Conservation (phyloP, 2,329 filamentous ascomycete genomes). For the Zymoseptoria tritici region DNA sequence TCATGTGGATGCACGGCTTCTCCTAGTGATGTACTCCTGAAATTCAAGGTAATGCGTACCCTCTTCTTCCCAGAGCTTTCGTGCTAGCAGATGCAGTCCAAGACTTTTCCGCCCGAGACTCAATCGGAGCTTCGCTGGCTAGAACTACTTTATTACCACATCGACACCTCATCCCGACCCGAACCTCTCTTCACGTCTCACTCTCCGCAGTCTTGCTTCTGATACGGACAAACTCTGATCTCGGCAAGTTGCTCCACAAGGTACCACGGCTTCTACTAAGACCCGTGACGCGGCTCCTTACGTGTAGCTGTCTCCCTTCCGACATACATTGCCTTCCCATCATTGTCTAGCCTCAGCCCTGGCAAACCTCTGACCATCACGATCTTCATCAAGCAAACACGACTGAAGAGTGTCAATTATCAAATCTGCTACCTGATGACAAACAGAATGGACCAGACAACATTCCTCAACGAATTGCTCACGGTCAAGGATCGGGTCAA, state of each 20-base stretch:
- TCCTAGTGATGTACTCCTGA: too few species aligned
- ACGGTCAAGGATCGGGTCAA: conserved; percentile 19
- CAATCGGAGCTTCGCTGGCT: too few species aligned
- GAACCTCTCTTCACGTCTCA: not conserved
- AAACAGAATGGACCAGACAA: conserved; percentile 19
- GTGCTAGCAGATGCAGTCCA: too few species aligned
- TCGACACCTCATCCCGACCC: not conserved
- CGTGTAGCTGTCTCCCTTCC: not conserved
- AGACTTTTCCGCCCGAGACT: too few species aligned
- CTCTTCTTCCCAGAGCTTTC: too few species aligned
- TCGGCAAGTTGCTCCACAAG: not conserved
- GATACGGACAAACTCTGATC: too few species aligned
- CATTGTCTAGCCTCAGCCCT: not conserved
- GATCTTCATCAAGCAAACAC: not conserved
- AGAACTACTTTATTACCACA: too few species aligned
- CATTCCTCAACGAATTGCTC: conserved; percentile 20
- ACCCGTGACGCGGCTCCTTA: not conserved
- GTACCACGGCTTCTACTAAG: not conserved
- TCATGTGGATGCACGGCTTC: too few species aligned
- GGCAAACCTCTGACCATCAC: not conserved
- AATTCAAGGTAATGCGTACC: too few species aligned
- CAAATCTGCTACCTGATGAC: not conserved
- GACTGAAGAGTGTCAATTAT: not conserved
- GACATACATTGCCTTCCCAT: not conserved
- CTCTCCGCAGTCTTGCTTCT: not conserved